Base-by-base conservation (phyloP, 495 filamentous ascomycete species). In the Lepidopterella palustris region DNA sequence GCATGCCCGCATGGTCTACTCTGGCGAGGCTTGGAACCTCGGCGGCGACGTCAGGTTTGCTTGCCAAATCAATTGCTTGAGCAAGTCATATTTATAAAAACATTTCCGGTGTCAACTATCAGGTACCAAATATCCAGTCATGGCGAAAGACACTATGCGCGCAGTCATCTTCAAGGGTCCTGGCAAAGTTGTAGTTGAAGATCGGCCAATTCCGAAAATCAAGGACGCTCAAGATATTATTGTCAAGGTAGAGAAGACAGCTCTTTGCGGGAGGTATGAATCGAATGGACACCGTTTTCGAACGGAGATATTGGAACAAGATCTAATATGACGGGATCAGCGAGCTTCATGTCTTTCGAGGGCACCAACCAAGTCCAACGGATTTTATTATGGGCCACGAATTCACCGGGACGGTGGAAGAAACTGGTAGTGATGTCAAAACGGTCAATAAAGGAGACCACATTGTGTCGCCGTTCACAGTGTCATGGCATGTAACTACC, bases 261-360 rank as follows among this genome's bases (percentile, higher is more conserved):
- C 89, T 24, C 81, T 97, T 40, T 97, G 92, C 73, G 92, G 92
- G 64, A 91, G 88, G 90, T 92, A 74, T 70, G 82, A 78, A 18
- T 42, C 18, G 35, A 42, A 15, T 42, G 9, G 3, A 13, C 13
- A 42, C 35, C 3, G 35, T 18, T 42, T 42, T 42, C 13, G 18
- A 3, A 42, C 10, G 24, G 24, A 20, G 45, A 60, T 39, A 39
- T 18, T 42, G 9, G 35, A 13, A 42, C 18, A 13, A 2, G 18
- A 15, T 3, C 35, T 42, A 42, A 42, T 3, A 3, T 42, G 50
- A 52, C 25, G 50, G 25, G 42, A 29, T 23, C 62, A 96, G 89
- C 68, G 93, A 97, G 64, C 79, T 98, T 47, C 93, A 98, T 74
- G 83, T 87, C 27, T 98, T 87, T 75, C 85, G 93, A 29, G 92